Conservation (phyloP, 345 rosid genomes). For the Moricandia moricandioides region DNA sequence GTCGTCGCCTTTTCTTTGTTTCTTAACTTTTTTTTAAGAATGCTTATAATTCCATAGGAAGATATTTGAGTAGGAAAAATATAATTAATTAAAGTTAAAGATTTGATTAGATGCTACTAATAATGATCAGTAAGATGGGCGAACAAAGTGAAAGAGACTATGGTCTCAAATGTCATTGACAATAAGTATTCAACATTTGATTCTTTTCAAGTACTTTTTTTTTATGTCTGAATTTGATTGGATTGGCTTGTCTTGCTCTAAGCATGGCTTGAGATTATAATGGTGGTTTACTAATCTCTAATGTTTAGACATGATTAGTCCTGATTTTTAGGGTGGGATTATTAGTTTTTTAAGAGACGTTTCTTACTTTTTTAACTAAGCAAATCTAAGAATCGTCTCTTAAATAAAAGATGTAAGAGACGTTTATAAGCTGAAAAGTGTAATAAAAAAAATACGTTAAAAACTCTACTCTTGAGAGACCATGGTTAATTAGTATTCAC, state of each 20-base stretch:
- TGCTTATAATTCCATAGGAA: conserved; percentile 8
- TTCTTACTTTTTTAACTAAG: too few species aligned
- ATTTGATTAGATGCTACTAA: conserved; percentile 40
- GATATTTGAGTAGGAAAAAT: conserved; percentile 20
- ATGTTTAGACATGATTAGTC: too few species aligned
- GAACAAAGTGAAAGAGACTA: conserved; percentile 34
- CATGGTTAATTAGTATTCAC: too few species aligned
- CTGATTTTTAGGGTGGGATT: too few species aligned
- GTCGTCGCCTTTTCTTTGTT: conserved; percentile 22
- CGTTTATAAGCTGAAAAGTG: too few species aligned
- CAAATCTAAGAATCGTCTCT: too few species aligned
- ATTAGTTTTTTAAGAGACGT: too few species aligned
- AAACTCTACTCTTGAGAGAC: too few species aligned
- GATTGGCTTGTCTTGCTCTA: conserved; percentile 38
- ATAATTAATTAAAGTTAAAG: conserved; percentile 28
- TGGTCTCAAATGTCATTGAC: conserved; percentile 62
- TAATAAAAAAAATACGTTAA: too few species aligned
- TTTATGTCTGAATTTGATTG: conserved; percentile 40
- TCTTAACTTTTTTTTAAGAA: neutral
- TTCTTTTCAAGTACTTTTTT: conserved; percentile 28
- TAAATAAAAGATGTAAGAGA: too few species aligned
- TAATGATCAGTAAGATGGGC: conserved; percentile 29
- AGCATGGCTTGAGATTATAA: conserved; percentile 28
- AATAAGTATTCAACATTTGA: conserved; percentile 58
- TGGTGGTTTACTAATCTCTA: conserved; percentile 5